A percentile compares a stretch with the other conserved stretches of the same genome.
phyloP scores from a whole-genome alignment of 352 stramenopile genomes.

The Aphanomyces euteiches region DNA sequence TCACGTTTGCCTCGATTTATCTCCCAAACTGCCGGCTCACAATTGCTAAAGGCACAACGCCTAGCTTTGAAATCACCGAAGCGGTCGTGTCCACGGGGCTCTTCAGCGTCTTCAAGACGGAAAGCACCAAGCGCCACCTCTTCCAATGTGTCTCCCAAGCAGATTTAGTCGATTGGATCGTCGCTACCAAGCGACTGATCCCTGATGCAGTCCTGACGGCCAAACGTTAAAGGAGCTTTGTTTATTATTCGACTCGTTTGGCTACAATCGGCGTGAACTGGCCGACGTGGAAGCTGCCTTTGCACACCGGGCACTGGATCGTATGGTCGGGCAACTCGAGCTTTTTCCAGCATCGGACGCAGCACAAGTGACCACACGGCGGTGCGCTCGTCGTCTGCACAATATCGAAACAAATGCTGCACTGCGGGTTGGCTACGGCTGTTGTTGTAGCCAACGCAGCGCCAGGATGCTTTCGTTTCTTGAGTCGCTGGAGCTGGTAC shows the following conservation, averaged over 20 bases:
- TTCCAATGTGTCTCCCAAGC: conserved; percentile 78
- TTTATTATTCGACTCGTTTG: not conserved
- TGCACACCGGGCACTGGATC: conserved; percentile 27
- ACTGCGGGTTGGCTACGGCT: conserved; percentile 73
- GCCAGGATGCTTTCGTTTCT: conserved; percentile 15
- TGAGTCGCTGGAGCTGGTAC: conserved; percentile 33
- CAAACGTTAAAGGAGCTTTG: no score
- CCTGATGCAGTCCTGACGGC: conserved; percentile 27
- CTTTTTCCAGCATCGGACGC: conserved; percentile 79
- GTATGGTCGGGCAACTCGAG: conserved; percentile 32
- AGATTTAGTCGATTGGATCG: conserved; percentile 79
- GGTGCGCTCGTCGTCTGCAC: conserved; percentile 69
- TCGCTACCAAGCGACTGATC: conserved; percentile 69
- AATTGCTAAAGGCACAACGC: conserved; percentile 57
- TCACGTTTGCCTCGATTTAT: conserved; percentile 42
- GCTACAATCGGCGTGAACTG: conserved; percentile 6
- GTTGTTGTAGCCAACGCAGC: conserved; percentile 32
- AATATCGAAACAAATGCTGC: conserved; percentile 81
- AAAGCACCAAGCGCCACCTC: conserved; percentile 59
- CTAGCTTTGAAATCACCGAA: conserved; percentile 72
- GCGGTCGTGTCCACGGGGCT: conserved; percentile 44
- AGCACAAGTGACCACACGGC: conserved; percentile 81
- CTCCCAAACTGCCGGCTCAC: conserved; percentile 69
- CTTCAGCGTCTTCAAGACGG: conserved; percentile 61
- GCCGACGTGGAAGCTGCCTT: not conserved